Base-by-base conservation (phyloP, 2,329 filamentous ascomycete species). In the Metarhizium rileyi region DNA sequence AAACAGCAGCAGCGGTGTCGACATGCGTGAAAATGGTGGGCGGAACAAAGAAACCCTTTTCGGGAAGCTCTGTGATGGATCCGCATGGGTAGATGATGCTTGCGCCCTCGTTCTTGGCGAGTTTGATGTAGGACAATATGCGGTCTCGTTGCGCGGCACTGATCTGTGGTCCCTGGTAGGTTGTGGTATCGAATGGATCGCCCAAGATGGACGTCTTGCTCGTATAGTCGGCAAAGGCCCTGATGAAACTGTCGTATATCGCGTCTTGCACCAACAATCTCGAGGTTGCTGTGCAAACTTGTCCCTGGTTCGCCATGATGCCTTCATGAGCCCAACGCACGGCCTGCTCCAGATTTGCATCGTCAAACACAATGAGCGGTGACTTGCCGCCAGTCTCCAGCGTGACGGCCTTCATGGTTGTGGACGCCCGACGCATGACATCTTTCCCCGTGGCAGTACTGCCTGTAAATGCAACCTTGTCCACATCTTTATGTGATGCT, bases 391-490 rank as follows among this genome's bases (percentile, higher is more conserved):
- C 79, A 10, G 77, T 77, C 62, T 81, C 78, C 7, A 81, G 68
- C 4, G 77, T 80, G 47, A 81, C 73, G 55, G 77, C 77, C 64
- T 81, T 81, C 62, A 77, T 63, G 36, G 69, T 86, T 0, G 73
- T 68, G 2, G 80, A 72, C 0, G 84, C 83, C 66, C 78, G 72
- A 59, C 83, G 83, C 83, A 87, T 86, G 52, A 87, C 84, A 58
- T 83, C 74, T 50, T 77, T 76, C 10, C 80, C 84, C 1, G 83
- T 87, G 5, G 70, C 71, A 1, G 84, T 87, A 40, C 77, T 83
- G 42, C 84, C 85, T 0, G 84, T 88, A 56, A 89, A 89, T 0
- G 84, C 82, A 52, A 88, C 72, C 69, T 87, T 87, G 60, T 85
- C 80, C 25, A 88, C 76, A 27, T 75, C 75, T 7, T 75, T 65